Evolutionary conservation across 2,329 filamentous ascomycete species (phyloP), one percentile per base, ranked within the genome.

Genomic region (Cordyceps tenuipes): DNA sequence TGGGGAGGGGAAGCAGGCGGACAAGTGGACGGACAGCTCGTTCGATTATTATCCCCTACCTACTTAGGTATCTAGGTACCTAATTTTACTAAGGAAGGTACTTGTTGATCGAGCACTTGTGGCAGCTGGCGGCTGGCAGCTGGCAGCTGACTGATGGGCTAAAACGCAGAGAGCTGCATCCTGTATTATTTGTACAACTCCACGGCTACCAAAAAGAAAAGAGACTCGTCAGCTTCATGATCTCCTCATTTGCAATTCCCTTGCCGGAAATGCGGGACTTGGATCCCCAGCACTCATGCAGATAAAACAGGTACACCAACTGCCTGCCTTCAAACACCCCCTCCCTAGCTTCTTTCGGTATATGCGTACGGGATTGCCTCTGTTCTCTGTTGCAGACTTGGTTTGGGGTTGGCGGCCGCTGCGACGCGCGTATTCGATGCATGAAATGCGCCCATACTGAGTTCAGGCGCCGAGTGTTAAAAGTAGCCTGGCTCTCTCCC

Each of bases 391-490:
- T 59, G 48, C 56, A 52, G 23, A 46, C 23, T 59, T 26, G 13
- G 55, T 57, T 59, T 49, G 26, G 56, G 56, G 47, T 48, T 23
- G 23, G 23, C 23, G 23, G 56, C 48, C 56, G 46, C 48, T 57
- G 31, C 34, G 15, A 57, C 56, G 39, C 36, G 31, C 23, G 23
- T n/a, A 36, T 15, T 59, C 26, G 17, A 29, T 58, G 56, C 48
- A 52, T 41, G 34, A 48, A 52, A 52, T 59, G 39, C 48, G 39
- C 47, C 39, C 56, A 51, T 51, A 39, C 56, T 59, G 56, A 46
- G 31, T 48, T 21, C 31, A 21, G 46, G 29, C 43, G 47, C 36
- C 44, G 19, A 51, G 1, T 58, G 29, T 48, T 57, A 51, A 36
- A 36, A 50, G 47, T 43, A 50, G 47, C 19, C 34, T 57, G n/a